Conservation (phyloP, 1,284 basidiomycete genomes). For the Moniliophthora roreri region DNA sequence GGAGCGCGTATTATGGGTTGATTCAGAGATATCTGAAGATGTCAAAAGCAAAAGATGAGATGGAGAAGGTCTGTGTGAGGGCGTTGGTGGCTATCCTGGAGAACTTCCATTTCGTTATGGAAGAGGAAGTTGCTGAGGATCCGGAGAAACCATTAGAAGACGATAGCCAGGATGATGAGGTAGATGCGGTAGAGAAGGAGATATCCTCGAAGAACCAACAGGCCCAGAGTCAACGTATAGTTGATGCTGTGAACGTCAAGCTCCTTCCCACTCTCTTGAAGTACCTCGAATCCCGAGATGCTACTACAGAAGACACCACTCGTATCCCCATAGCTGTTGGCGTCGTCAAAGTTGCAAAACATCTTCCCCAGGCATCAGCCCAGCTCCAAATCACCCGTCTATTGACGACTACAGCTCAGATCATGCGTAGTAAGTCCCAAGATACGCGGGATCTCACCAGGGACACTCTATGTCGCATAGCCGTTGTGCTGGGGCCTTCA, state of each 20-base stretch:
- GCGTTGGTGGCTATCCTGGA: conserved; percentile 86
- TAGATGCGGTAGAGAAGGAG: conserved; percentile 29
- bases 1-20: conserved; percentile 84
- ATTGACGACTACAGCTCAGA: conserved; percentile 84
- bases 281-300: conserved; percentile 83
- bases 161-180: conserved; percentile 30
- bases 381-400: conserved; percentile 78
- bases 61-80: conserved; percentile 85
- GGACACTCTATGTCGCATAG: conserved; percentile 85
- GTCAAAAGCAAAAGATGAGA: conserved; percentile 69
- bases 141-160: conserved; percentile 31
- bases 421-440: conserved; percentile 90
- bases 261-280: conserved; percentile 77
- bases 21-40: conserved; percentile 84
- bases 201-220: conserved; percentile 15
- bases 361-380: conserved; percentile 73
- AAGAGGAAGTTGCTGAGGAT: conserved; percentile 30
- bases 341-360: conserved; percentile 81
- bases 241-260: conserved; percentile 74
- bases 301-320: conserved; percentile 78
- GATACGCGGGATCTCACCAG: conserved; percentile 90
- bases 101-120: conserved; percentile 91
- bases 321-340: conserved; percentile 90
- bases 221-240: conserved; percentile 38
- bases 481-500: conserved; percentile 69